A percentile compares a stretch with the other conserved stretches of the same genome.
phyloP scores from a whole-genome alignment of 1,284 basidiomycete genomes.

The Trichosporon ovoides region DNA sequence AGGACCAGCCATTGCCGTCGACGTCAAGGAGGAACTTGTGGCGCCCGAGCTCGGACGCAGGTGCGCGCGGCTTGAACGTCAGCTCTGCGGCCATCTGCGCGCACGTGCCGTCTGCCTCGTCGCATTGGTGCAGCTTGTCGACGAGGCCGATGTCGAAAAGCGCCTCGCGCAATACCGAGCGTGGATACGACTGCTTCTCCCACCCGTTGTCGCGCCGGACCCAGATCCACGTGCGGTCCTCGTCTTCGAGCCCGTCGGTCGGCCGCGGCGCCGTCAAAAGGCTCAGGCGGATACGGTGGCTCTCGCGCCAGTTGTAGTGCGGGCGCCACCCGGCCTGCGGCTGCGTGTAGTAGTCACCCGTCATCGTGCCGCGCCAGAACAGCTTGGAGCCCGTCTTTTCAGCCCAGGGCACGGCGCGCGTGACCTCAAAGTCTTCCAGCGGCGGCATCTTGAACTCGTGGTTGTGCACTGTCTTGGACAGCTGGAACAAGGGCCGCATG shows the following conservation, averaged over 20 bases:
- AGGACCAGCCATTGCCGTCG: conserved; percentile 48
- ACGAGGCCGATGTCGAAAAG: conserved; percentile 49
- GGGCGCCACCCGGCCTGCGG: conserved; percentile 10
- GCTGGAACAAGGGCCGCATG: conserved; percentile 45
- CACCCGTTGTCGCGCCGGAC: conserved; percentile 37
- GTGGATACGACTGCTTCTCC: conserved; percentile 30
- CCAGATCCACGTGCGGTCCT: conserved; percentile 27
- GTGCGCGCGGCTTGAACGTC: conserved; percentile 32
- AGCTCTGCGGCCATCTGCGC: conserved; percentile 41
- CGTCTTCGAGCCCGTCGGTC: conserved; percentile 26
- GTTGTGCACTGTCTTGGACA: conserved; percentile 41
- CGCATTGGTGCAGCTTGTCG: conserved; percentile 37
- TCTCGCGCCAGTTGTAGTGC: conserved; percentile 41
- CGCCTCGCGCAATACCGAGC: conserved; percentile 39
- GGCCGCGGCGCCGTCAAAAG: conserved; percentile 34
- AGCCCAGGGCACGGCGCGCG: conserved; percentile 33
- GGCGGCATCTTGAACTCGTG: conserved; percentile 44
- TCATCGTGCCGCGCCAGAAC: conserved; percentile 50
- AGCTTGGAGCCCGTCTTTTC: conserved; percentile 45
- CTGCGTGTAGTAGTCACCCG: conserved; percentile 45
- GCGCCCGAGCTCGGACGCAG: conserved; percentile 30
- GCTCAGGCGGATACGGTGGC: conserved; percentile 42
- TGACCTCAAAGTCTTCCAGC: conserved; percentile 43
- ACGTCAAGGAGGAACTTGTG: conserved; percentile 14
- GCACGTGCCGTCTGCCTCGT: conserved; percentile 45